Evolutionary conservation across 805 yeast genomes (phyloP).

Genomic region (Yarrowia sp.): DNA sequence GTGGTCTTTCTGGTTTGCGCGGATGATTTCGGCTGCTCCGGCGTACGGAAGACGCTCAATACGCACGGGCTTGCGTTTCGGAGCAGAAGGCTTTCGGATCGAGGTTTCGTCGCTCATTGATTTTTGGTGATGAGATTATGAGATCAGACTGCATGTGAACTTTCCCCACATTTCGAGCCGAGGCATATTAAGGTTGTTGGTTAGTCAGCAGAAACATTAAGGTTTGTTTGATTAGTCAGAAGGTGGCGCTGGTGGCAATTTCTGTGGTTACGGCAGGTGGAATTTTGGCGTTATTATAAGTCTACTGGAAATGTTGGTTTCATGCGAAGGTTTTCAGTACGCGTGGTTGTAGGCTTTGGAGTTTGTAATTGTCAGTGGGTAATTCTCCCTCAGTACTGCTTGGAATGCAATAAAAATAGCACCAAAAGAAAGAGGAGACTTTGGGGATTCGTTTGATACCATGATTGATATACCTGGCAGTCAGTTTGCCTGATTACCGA

Average conservation of each 20-base stretch:
- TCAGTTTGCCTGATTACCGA: too few relatives aligned
- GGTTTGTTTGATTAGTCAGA: not conserved
- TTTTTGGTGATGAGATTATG: not conserved
- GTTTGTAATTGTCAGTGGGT: too few relatives aligned
- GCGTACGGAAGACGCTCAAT: constrained; percentile 56
- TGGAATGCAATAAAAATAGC: too few relatives aligned
- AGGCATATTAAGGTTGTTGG: not conserved
- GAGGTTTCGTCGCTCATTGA: constrained; percentile 37
- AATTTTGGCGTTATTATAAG: too few relatives aligned
- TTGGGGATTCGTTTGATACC: too few relatives aligned
- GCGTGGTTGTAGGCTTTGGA: too few relatives aligned
- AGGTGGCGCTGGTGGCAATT: not conserved
- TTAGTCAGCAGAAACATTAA: not conserved
- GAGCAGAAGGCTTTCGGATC: not conserved
- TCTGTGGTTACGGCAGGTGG: not conserved
- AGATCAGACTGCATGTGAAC: constrained; percentile 7
- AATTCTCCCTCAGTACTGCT: too few relatives aligned
- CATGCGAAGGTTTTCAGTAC: too few relatives aligned
- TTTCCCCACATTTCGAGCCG: constrained; percentile 15
- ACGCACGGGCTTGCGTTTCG: not conserved
- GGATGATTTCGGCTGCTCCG: constrained; percentile 81
- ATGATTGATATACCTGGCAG: too few relatives aligned
- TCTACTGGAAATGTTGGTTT: too few relatives aligned
- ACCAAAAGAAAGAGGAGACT: too few relatives aligned
- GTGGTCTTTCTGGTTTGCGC: constrained; percentile 88